Percentiles rank a stretch among this genome's conserved stretches.
Conservation (phyloP, 176 grass and related monocot species). For the Aegilops tauschii region DNA sequence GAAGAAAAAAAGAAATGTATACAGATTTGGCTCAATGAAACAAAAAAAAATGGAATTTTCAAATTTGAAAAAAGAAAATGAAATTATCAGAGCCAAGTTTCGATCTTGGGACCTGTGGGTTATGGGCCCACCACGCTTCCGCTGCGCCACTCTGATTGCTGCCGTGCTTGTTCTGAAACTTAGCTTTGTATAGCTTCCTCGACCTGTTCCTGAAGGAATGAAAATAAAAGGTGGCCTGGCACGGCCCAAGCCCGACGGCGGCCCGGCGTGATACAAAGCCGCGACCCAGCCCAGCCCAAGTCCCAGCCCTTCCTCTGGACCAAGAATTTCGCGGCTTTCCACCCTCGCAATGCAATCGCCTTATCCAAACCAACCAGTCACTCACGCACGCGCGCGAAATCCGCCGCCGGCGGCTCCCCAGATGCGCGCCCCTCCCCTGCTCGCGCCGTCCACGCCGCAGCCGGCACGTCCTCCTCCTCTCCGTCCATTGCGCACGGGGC, state of each 20-base stretch:
- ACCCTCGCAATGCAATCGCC: not conserved
- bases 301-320: not conserved
- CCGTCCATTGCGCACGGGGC: not conserved
- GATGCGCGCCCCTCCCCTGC: slow-evolving; percentile 27
- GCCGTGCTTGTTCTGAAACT: fast-evolving
- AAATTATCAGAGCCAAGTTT: slow-evolving; percentile 77
- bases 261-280: fast-evolving
- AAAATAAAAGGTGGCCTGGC: too few relatives aligned
- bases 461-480: not conserved
- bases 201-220: too few relatives aligned
- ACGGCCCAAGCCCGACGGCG: too few relatives aligned
- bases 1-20: too few relatives aligned
- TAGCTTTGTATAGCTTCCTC: fast-evolving
- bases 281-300: not conserved
- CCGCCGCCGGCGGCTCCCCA: not conserved
- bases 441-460: not conserved
- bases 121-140: slow-evolving; percentile 98
- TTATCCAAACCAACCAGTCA: slow-evolving; percentile 24
- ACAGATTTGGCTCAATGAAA: too few relatives aligned
- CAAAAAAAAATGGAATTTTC: too few relatives aligned
- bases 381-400: not conserved
- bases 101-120: slow-evolving; percentile 84
- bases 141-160: slow-evolving; percentile 84
- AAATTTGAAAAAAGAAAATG: not conserved
- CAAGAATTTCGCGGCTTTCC: not conserved